Base-by-base conservation (phyloP, 1,284 basidiomycete genomes). In the Neolentinus lepideus region DNA sequence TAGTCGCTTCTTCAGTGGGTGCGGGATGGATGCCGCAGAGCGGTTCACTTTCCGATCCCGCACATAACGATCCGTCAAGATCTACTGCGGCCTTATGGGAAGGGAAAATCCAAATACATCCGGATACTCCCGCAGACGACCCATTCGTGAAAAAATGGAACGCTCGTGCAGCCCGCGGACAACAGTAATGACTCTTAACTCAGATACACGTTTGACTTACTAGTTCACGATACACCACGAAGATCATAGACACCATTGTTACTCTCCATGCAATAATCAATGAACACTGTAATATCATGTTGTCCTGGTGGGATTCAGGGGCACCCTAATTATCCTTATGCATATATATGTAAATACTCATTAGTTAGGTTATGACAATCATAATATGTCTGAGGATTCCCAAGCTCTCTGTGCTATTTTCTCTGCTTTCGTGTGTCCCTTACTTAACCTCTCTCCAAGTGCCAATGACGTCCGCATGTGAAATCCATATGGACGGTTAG, bases 71-170 rank as follows among this genome's bases (percentile, higher is more conserved):
- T 67, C 92, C 91, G 1, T 90, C 87, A 11, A 80, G 76, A 60
- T 91, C 88, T 4, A 88, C 88, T 27, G 84, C 88, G 2, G 89
- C 88, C 1, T 74, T 92, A 1, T 88, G 83, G 83, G 82, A 88
- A 66, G 92, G 92, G 59, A 88, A 83, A 66, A 75, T 94, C 21
- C 90, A 92, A 65, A 76, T 95, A 22, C 93, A 96, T 67, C 92
- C 92, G 0, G 90, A 92, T 46, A 94, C 92, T 21, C 76, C 75
- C 60, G 62, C 61, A 14, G 75, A 81, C 59, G 79, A 81, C 55
- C 75, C 72, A 1, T 71, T 75, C 22, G 71, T 71, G 60, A 63
- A 71, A 59, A 68, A 67, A 60, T 77, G 74, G 75, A 21, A 26
- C 58, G 4, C 45, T 62, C 8, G 56, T 50, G 2, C 24, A 29